Evolutionary conservation across 225 moss, liverwort and hornwort species (phyloP).

Genomic region (Physcomitrium patens): DNA sequence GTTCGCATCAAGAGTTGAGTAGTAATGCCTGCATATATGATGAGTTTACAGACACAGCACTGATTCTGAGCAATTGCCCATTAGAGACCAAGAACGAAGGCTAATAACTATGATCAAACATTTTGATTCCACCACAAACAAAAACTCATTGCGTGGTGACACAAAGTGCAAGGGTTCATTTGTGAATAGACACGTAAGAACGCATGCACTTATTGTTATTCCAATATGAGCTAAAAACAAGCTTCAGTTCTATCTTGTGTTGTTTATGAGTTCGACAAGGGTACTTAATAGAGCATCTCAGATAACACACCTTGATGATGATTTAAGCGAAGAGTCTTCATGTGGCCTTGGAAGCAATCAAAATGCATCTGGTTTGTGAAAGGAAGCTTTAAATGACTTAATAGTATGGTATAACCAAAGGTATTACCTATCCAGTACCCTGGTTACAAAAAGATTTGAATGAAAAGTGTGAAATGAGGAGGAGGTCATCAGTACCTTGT

Average conservation of each 20-base stretch:
- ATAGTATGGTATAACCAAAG: not conserved
- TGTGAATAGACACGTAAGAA: no score
- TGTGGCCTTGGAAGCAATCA: constrained; percentile 44
- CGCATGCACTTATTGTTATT: not conserved
- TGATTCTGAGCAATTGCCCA: no score
- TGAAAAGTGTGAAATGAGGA: not conserved
- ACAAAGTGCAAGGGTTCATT: no score
- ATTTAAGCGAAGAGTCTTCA: constrained; percentile 37
- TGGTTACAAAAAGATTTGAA: not conserved
- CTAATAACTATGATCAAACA: no score
- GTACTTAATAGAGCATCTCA: not conserved
- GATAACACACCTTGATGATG: constrained; percentile 28
- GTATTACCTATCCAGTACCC: not conserved
- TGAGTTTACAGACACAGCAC: no score
- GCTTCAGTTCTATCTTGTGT: not conserved
- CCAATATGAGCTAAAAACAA: not conserved
- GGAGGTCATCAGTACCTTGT: constrained; percentile 66
- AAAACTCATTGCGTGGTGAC: no score
- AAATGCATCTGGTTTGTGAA: constrained; percentile 50
- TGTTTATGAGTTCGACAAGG: not conserved
- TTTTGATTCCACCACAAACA: no score
- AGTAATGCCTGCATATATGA: not conserved
- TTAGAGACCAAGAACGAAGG: no score
- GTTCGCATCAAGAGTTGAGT: not conserved
- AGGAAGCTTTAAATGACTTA: constrained; percentile 1